phyloP scores from a whole-genome alignment of 371 early-diverging fungal species.

The Funneliformis caledonium region DNA sequence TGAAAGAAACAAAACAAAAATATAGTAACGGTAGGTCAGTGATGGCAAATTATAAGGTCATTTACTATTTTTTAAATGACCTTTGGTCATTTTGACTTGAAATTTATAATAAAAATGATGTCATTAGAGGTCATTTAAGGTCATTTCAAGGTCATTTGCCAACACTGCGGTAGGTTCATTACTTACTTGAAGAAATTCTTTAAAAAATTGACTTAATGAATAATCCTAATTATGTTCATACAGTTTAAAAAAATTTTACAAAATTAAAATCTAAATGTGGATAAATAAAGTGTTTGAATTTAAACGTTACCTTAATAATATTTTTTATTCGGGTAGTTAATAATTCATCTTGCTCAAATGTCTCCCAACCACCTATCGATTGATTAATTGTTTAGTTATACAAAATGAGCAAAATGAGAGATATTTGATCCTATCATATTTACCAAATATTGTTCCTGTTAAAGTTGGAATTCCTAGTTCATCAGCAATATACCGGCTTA shows the following conservation, averaged over 20 bases:
- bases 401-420: not conserved
- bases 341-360: conserved; percentile 4
- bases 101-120: no score
- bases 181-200: conserved; percentile 17
- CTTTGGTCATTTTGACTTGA: no score
- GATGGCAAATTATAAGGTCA: no score
- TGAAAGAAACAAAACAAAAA: not conserved
- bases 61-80: no score
- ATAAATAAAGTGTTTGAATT: not conserved
- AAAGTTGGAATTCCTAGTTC: conserved; percentile 5
- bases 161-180: not conserved
- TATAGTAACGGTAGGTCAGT: not conserved
- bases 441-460: not conserved
- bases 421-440: not conserved
- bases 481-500: not conserved
- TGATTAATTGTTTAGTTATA: not conserved
- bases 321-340: conserved; percentile 5
- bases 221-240: not conserved
- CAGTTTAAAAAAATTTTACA: not conserved
- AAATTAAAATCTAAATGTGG: no score
- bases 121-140: no score
- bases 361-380: not conserved
- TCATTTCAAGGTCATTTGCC: no score
- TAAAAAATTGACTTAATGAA: not conserved
- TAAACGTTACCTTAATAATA: not conserved